Base-by-base conservation (phyloP, 2,329 filamentous ascomycete species). In the Phialocephala sp. region DNA sequence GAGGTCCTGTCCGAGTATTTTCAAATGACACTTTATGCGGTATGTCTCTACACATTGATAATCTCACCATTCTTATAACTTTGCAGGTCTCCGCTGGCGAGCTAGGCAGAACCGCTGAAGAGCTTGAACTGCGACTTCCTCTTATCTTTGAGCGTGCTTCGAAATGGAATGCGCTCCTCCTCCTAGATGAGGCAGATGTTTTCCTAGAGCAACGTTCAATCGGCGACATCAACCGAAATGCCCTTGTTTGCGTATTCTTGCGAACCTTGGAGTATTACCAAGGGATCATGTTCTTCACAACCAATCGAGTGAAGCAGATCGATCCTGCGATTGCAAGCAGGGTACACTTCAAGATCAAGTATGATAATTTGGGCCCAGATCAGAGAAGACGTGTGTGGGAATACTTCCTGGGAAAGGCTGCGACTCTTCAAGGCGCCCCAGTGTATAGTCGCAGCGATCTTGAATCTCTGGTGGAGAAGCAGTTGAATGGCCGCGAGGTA, bases 201-300 rank as follows among this genome's bases (percentile, higher is more conserved):
- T 64, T 65, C 59, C 60, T 72, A 6, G 54, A 62, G 37, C 15
- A 59, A 59, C 62, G 66, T 39, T 61, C 36, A 14, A 4, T 27
- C 36, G 2, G 62, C 1, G 45, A 68, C 59, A 37, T 66, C 4
- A 8, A 27, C 24, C 59, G 59, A 22, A 68, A 68, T 41, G 55
- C 24, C 24, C 45, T 68, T n/a, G 60, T 68, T 15, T 63, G 20
- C 8, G 63, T 79, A 43, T 78, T 79, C 69, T 71, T 80, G 11
- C 73, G 78, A 5, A 71, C 75, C 2, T 71, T 80, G 9, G 76
- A 80, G 67, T 79, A 79, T 67, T 79, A 76, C 68, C 65, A 76
- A 52, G 78, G 78, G 4, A 77, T 79, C 24, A 71, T 79, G 39
- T 74, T 80, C 65, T 72, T 80, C 0, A 79, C 76, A 4, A 78